These are phyloP conservation scores for Agrocybe pediades DNA, from an alignment of 768 basidiomycete genomes.

Conservation along the genomic window DNA sequence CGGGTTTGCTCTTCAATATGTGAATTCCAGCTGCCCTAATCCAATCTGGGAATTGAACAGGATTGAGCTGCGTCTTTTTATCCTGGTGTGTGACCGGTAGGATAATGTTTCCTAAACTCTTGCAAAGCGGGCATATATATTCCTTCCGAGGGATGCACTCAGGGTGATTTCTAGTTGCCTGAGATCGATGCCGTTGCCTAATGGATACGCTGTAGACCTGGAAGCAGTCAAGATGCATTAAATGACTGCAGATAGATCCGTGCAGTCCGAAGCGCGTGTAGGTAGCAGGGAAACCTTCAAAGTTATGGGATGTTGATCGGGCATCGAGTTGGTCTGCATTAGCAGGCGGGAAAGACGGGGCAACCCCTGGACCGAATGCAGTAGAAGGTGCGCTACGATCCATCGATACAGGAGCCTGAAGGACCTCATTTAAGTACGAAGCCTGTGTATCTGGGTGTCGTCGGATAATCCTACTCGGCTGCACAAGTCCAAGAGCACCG, in stretches of 20 bases:
- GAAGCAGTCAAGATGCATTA: slow-evolving; percentile 98
- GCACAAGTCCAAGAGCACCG: slow-evolving; percentile 84
- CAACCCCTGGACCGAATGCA: slow-evolving; percentile 11
- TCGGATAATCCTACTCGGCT: slow-evolving; percentile 84
- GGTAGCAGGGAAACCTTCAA: slow-evolving; percentile 72
- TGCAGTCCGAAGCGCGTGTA: slow-evolving; percentile 85
- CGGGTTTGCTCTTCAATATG: slow-evolving; percentile 82
- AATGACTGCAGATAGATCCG: slow-evolving; percentile 88
- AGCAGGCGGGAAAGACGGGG: slow-evolving; percentile 47
- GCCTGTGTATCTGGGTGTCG: slow-evolving; percentile 71
- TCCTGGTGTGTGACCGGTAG: slow-evolving; percentile 72
- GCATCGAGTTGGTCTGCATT: slow-evolving; percentile 51
- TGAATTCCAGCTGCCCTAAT: slow-evolving; percentile 88
- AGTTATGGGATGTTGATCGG: slow-evolving; percentile 48
- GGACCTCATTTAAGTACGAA: slow-evolving; percentile 69
- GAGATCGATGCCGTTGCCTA: slow-evolving; percentile 82
- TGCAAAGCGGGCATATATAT: slow-evolving; percentile 96
- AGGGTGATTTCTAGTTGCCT: slow-evolving; percentile 91
- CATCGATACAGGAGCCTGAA: slow-evolving; percentile 61
- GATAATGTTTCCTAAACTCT: slow-evolving; percentile 93
- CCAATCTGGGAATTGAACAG: slow-evolving; percentile 81
- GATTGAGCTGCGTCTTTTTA: slow-evolving; percentile 47
- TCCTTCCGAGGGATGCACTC: slow-evolving; percentile 94
- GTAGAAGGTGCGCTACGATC: slow-evolving; percentile 44
- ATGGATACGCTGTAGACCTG: slow-evolving; percentile 87